Evolutionary conservation across 805 yeast species (phyloP), one percentile per base, ranked within the genome.

Genomic region (Kodamaea nitidulidarum): DNA sequence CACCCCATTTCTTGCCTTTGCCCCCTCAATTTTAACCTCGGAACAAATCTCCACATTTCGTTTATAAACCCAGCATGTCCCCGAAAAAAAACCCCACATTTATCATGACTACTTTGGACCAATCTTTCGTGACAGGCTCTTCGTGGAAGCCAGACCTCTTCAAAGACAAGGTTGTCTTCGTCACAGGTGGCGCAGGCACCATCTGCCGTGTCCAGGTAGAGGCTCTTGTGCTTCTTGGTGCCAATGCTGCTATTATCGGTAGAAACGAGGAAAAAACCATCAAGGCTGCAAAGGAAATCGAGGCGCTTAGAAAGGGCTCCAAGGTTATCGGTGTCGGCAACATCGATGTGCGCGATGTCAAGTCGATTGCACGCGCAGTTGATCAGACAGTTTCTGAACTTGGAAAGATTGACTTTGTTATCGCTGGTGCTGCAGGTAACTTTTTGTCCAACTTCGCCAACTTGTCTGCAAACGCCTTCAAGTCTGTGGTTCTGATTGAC

Each of bases 141-240:
- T 32, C 51, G 26, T 68, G 70, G 70, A 80, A 81, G 47, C 77
- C 81, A 1, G 84, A 75, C 47, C 51, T 88, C 28, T 88, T 88
- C 67, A 71, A 78, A 42, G 95, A 84, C 10, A 88, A 88, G 58
- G 96, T 87, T 2, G 93, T 80, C 4, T 84, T 90, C 49, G 86
- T 88, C 38, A 91, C 98, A 1, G 98, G 98, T 4, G 97, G 97
- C 10, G 93, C 97, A 2, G 97, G 97, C 9, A 80, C 95, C n/a
- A 90, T 91, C 40, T 90, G 97, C 60, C 70, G 93, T 35, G 91
- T 84, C 4, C 97, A 90, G 60, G 77, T 84, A 0, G 95, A 86
- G 57, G 95, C 95, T 0, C 47, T 91, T 63, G 83, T 88, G 2
- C 63, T 77, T 12, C 65, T 91, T 8, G 98, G 98, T 4, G 93